A percentile compares a stretch with the other conserved stretches of the same genome.
Evolutionary conservation across 2,329 filamentous ascomycete genomes (phyloP).

Genomic region (Paracoccidioides lutzii): DNA sequence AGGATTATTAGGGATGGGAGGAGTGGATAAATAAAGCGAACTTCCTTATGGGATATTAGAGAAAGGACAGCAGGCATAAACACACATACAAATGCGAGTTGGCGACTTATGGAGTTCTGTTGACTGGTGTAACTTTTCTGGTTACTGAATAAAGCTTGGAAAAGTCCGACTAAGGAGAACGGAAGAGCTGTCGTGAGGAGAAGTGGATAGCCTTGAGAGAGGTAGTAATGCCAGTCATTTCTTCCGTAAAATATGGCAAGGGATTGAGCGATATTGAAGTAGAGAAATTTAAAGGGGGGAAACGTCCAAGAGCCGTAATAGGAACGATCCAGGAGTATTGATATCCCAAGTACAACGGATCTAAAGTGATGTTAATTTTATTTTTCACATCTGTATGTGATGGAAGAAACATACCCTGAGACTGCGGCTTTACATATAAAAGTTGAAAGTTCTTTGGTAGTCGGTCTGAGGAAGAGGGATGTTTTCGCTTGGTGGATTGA

Average conservation of each 20-base stretch:
- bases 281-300: slow-evolving; percentile 71
- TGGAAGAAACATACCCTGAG: slow-evolving; percentile 36
- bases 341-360: slow-evolving; percentile 46
- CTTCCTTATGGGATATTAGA: slow-evolving; percentile 84
- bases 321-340: slow-evolving; percentile 54
- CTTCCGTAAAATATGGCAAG: slow-evolving; percentile 85
- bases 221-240: slow-evolving; percentile 86
- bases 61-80: slow-evolving; percentile 54
- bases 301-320: slow-evolving; percentile 84
- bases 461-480: not conserved
- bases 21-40: slow-evolving; percentile 90
- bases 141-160: slow-evolving; percentile 30
- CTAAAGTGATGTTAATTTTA: not conserved
- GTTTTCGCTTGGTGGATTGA: not conserved
- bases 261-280: slow-evolving; percentile 81
- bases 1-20: slow-evolving; percentile 76
- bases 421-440: slow-evolving; percentile 52
- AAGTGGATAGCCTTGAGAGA: slow-evolving; percentile 78
- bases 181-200: slow-evolving; percentile 73
- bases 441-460: slow-evolving; percentile 21
- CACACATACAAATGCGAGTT: slow-evolving; percentile 46
- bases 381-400: not conserved
- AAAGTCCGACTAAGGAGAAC: slow-evolving; percentile 56
- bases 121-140: slow-evolving; percentile 12
- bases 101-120: slow-evolving; percentile 33